Percentiles rank a stretch among this genome's conserved stretches.
Conservation (phyloP, 352 stramenopile species). For the Halophytophthora batemanensis region DNA sequence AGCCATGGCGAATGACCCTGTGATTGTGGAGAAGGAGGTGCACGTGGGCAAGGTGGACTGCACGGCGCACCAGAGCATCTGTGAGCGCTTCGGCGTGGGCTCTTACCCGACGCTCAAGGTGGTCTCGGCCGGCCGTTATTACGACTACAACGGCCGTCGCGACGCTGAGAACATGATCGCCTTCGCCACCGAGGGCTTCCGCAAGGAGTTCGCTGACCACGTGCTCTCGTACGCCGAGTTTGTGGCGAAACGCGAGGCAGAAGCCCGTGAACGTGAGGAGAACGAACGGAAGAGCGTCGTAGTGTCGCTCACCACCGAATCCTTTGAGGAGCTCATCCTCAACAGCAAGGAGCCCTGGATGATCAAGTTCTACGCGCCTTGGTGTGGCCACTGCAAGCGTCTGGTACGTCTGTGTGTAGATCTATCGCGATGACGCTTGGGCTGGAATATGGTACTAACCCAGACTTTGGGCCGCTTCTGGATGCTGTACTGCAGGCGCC, state of each 20-base stretch:
- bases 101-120: constrained; percentile 85
- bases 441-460: background rate
- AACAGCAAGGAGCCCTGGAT: constrained; percentile 61
- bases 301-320: constrained; percentile 44
- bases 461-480: background rate
- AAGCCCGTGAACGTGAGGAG: constrained; percentile 45
- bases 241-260: constrained; percentile 31
- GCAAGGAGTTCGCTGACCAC: constrained; percentile 59
- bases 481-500: constrained; percentile 18
- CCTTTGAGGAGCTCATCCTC: constrained; percentile 62
- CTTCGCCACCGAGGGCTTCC: constrained; percentile 60
- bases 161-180: constrained; percentile 51
- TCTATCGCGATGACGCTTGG: background rate
- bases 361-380: constrained; percentile 83
- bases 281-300: constrained; percentile 53
- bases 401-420: constrained; percentile 32
- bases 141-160: constrained; percentile 68
- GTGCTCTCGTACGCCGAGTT: constrained; percentile 62
- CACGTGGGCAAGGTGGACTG: constrained; percentile 76
- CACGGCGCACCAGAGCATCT: constrained; percentile 67
- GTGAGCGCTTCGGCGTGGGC: constrained; percentile 75
- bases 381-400: constrained; percentile 81
- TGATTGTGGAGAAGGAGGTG: constrained; percentile 35
- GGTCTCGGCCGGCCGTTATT: constrained; percentile 50
- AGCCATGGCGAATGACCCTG: constrained; percentile 39